A percentile compares a stretch with the other conserved stretches of the same genome.
These are phyloP conservation scores for Morella rubra DNA, from an alignment of 306 rosid species.

Conservation along the genomic window DNA sequence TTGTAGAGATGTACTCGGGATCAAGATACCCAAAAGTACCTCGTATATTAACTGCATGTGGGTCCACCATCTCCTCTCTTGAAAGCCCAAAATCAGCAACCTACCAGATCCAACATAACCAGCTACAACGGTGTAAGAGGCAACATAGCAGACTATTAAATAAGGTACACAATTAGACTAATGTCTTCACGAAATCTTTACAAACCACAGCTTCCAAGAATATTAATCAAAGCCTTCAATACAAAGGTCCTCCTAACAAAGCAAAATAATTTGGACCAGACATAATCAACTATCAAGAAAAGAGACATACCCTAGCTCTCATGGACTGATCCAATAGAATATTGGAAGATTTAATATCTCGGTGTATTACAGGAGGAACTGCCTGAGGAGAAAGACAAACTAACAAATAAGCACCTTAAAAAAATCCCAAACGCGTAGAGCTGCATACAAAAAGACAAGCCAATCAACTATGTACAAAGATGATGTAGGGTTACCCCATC, in stretches of 20 bases:
- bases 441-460: conserved; percentile 4
- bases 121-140: conserved; percentile 10
- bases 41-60: conserved; percentile 68
- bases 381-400: conserved; percentile 54
- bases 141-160: conserved; percentile 6
- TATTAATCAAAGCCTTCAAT: not conserved
- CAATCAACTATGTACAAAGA: conserved; percentile 13
- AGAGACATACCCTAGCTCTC: conserved; percentile 81
- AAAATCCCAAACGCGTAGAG: not conserved
- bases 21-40: conserved; percentile 97
- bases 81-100: conserved; percentile 99
- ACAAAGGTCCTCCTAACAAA: not conserved
- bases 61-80: conserved; percentile 90
- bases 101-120: conserved; percentile 46
- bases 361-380: conserved; percentile 91
- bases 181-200: not conserved
- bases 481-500: conserved; percentile 73
- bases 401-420: conserved; percentile 9
- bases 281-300: conserved; percentile 9
- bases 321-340: conserved; percentile 86
- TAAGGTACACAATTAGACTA: not conserved
- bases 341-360: conserved; percentile 89
- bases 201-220: not conserved
- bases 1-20: conserved; percentile 88
- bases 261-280: not conserved